Base-by-base conservation (phyloP, 139 green algal species). In the Coelastrella sp. region DNA sequence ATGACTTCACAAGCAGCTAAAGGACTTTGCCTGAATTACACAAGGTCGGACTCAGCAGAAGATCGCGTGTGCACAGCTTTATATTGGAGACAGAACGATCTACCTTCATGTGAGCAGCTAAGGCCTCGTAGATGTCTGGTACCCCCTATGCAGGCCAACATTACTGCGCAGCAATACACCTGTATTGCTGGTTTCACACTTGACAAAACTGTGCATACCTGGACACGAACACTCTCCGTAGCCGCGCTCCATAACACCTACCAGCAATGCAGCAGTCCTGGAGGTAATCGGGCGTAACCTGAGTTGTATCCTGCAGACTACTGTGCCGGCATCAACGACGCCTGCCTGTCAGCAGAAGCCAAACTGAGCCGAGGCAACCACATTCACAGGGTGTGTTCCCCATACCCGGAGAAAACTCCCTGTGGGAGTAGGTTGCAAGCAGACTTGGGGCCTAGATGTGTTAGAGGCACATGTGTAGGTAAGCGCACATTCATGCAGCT, bases 321-420 rank as follows among this genome's bases (percentile, higher is more conserved):
- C 65, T 87, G 82, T 54, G 32, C 65, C 10, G 82, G 82, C 32
- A 87, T 87, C 32, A 87, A 87, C 78, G 65, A 77, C 14, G 82
- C 82, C 5, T 87, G 82, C 82, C n/a, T 64, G 20, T 32, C 82
- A 11, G 13, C 57, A 20, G 82, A 87, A 19, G 22, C 65, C 20
- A 64, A 59, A n/a, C 32, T 87, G 3, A 87, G 32, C 47, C 23
- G 65, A 20, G 47, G 47, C 82, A 78, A 56, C 14, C 23, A 56
- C 3, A 17, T 87, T 19, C 23, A 79, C 7, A 32, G 32, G 32
- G 82, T 87, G 32, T 87, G 82, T 59, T 66, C 10, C 23, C 65
- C 82, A 54, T 22, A 74, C 13, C 64, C 64, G 10, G 65, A 87
- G 20, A 65, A 65, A 20, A 32, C 5, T n/a, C 22, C 54, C 7